These are phyloP conservation scores for Lepidium africanum DNA, from an alignment of 345 rosid genomes.

Conservation along the genomic window DNA sequence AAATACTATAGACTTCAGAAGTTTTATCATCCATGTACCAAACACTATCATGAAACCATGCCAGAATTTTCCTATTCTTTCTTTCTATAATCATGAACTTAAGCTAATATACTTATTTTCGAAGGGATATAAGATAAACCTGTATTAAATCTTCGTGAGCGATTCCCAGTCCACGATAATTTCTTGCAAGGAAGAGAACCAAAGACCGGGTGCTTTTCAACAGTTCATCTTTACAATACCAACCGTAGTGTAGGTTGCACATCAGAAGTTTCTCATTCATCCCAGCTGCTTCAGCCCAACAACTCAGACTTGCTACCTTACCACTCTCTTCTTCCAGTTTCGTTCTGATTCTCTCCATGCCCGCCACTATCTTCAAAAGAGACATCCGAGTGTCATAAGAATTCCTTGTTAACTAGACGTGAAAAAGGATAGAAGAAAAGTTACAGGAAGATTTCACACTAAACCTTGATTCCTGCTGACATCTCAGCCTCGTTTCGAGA, in stretches of 20 bases:
- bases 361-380: slow-evolving; percentile 43
- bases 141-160: slow-evolving; percentile 62
- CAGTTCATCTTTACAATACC: slow-evolving; percentile 76
- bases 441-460: slow-evolving; percentile 15
- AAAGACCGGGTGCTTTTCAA: slow-evolving; percentile 53
- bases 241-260: slow-evolving; percentile 53
- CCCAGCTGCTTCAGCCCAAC: slow-evolving; percentile 88
- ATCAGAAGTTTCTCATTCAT: slow-evolving; percentile 53
- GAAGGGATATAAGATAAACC: slow-evolving; percentile 34
- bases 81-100: background rate
- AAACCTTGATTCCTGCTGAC: slow-evolving; percentile 71
- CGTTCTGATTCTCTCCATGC: slow-evolving; percentile 58
- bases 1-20: background rate
- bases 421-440: slow-evolving; percentile 3
- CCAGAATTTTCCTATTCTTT: background rate
- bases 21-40: background rate
- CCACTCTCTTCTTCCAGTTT: slow-evolving; percentile 59
- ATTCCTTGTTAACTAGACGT: slow-evolving; percentile 6
- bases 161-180: slow-evolving; percentile 63
- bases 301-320: slow-evolving; percentile 42
- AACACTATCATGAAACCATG: background rate
- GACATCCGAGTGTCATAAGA: slow-evolving; percentile 12
- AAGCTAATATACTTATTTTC: background rate
- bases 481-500: slow-evolving; percentile 71
- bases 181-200: slow-evolving; percentile 66